Conservation (phyloP, 441 rosid species). For the Populus tomentosa region DNA sequence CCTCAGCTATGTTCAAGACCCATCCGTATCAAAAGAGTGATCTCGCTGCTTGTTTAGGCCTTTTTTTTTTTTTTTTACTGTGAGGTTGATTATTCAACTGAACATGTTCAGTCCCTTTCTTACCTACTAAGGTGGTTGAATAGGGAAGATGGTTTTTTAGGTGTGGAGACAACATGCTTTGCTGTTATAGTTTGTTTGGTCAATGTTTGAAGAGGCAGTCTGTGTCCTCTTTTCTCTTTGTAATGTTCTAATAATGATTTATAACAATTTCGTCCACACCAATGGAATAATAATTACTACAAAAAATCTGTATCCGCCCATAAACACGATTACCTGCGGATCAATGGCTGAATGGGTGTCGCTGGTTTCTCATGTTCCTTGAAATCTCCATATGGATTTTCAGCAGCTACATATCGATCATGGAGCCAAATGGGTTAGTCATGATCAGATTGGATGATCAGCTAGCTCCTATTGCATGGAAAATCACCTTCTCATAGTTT, state of each 20-base stretch:
- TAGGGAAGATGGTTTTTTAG: conserved; percentile 14
- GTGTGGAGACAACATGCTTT: conserved; percentile 21
- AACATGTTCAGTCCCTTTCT: conserved; percentile 1
- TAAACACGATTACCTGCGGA: neutral
- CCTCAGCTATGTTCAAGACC: conserved; percentile 28
- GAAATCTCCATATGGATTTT: too few species aligned
- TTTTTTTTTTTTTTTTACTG: conserved; percentile 11
- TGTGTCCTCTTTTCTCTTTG: conserved; percentile 22
- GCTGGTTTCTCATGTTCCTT: too few species aligned
- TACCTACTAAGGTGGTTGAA: conserved; percentile 13
- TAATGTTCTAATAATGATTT: conserved; percentile 5
- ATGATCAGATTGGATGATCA: too few species aligned
- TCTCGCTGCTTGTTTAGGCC: conserved; percentile 28
- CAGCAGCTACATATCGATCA: too few species aligned
- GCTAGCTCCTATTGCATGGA: neutral
- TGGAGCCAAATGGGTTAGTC: too few species aligned
- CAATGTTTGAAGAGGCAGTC: conserved; percentile 23
- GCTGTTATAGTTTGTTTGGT: conserved; percentile 12
- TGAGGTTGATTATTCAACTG: conserved; percentile 24
- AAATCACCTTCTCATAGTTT: neutral
- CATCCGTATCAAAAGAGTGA: conserved; percentile 27
- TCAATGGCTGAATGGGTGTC: too few species aligned
- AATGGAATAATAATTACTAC: conserved; percentile 3
- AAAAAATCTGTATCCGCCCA: neutral
- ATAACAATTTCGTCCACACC: conserved; percentile 15